Evolutionary conservation across 2,329 filamentous ascomycete genomes (phyloP).

Genomic region (Ramularia endophylla): DNA sequence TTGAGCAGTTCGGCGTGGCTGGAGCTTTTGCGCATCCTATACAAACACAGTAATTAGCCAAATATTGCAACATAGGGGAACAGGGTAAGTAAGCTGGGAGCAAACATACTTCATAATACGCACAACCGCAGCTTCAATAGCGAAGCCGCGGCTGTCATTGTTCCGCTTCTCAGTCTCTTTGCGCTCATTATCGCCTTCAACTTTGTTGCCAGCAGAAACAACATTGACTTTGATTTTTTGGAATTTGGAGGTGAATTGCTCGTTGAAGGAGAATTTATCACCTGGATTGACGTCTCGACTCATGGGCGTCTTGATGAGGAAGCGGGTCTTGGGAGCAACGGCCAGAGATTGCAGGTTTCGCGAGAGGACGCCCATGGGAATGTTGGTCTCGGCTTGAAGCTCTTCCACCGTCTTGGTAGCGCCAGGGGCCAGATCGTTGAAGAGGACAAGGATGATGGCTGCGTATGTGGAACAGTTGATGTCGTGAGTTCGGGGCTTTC

Average conservation of each 20-base stretch:
- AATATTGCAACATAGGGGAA: conserved; percentile 4
- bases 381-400: conserved; percentile 75
- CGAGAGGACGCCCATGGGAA: conserved; percentile 66
- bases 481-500: conserved; percentile 72
- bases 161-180: conserved; percentile 71
- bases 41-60: neutral
- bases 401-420: conserved; percentile 59
- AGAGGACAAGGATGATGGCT: conserved; percentile 83
- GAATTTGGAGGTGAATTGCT: conserved; percentile 72
- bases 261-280: conserved; percentile 79
- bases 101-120: conserved; percentile 71
- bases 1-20: conserved; percentile 62
- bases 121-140: conserved; percentile 71
- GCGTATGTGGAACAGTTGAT: conserved; percentile 87
- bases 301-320: conserved; percentile 74
- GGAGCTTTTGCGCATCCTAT: conserved; percentile 56
- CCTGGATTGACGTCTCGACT: conserved; percentile 69
- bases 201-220: conserved; percentile 72
- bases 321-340: conserved; percentile 73
- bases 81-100: conserved; percentile 2
- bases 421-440: conserved; percentile 63
- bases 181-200: conserved; percentile 64
- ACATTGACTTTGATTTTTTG: conserved; percentile 87
- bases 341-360: conserved; percentile 76
- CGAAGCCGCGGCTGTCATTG: conserved; percentile 62